These are phyloP conservation scores for Trypanosoma boissoni DNA, from an alignment of 208 protist species.

Conservation along the genomic window DNA sequence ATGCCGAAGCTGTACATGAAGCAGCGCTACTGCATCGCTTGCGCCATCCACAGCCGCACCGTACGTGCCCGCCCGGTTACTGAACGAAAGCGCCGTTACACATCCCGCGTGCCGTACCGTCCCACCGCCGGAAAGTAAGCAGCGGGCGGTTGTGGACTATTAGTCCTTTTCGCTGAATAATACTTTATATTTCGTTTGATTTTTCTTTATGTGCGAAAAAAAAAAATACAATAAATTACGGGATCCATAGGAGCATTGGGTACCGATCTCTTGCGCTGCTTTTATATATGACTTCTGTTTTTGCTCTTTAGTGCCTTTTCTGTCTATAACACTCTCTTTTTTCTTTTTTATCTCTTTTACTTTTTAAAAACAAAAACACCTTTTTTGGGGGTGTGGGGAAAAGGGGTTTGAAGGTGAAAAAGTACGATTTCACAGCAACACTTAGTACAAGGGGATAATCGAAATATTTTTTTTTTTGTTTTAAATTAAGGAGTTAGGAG, in stretches of 20 bases:
- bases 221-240: too few species aligned
- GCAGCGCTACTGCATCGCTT: constrained; percentile 99
- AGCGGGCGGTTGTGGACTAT: not conserved
- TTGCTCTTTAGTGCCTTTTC: not conserved
- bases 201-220: too few species aligned
- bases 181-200: not conserved
- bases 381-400: too few species aligned
- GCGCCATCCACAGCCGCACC: constrained; percentile 98
- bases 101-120: constrained; percentile 76
- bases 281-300: constrained; percentile 12
- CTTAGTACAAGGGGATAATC: too few species aligned
- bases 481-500: not conserved
- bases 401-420: not conserved
- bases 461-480: too few species aligned
- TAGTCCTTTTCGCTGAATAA: too few species aligned
- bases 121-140: constrained; percentile 26
- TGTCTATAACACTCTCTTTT: constrained; percentile 6
- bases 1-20: constrained; percentile 99
- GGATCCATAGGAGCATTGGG: too few species aligned
- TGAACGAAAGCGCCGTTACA: constrained; percentile 85
- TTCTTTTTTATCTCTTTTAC: constrained; percentile 13
- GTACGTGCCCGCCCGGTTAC: constrained; percentile 90
- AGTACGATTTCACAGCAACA: not conserved
- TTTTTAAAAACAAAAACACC: too few species aligned
- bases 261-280: not conserved